Conservation (phyloP, 2,329 filamentous ascomycete genomes). For the Dichotomopilus funicola region DNA sequence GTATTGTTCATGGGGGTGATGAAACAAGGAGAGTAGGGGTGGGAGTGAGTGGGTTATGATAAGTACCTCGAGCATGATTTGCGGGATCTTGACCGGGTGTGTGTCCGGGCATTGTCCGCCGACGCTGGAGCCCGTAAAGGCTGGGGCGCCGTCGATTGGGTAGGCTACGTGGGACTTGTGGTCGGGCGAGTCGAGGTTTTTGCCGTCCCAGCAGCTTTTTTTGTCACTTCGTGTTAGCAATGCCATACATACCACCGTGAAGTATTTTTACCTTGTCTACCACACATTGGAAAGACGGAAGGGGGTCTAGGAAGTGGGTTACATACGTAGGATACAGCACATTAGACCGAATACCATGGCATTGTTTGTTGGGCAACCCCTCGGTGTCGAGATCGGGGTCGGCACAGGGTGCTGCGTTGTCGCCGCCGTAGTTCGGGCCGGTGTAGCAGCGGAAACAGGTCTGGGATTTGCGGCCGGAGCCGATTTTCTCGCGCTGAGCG, state of each 20-base stretch:
- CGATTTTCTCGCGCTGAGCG: slow-evolving; percentile 25
- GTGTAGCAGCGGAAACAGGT: slow-evolving; percentile 33
- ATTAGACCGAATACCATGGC: slow-evolving; percentile 26
- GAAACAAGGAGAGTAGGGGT: background rate
- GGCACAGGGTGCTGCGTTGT: slow-evolving; percentile 3
- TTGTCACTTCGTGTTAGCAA: background rate
- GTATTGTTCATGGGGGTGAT: background rate
- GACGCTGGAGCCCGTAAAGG: background rate
- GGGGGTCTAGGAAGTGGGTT: background rate
- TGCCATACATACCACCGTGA: too few relatives aligned
- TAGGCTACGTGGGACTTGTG: slow-evolving; percentile 40
- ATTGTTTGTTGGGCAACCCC: background rate
- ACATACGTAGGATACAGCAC: slow-evolving; percentile 30
- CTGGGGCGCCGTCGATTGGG: slow-evolving; percentile 18
- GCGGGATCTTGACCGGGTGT: slow-evolving; percentile 8
- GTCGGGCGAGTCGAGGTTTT: slow-evolving; percentile 41
- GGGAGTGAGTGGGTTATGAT: background rate
- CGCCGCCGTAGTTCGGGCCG: slow-evolving; percentile 5
- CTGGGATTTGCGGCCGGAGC: slow-evolving; percentile 28
- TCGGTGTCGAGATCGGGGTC: slow-evolving; percentile 1
- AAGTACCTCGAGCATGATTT: slow-evolving; percentile 1
- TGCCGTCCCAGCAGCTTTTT: slow-evolving; percentile 46
- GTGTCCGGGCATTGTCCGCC: slow-evolving; percentile 1
- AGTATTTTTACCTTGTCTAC: too few relatives aligned
- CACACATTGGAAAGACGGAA: background rate